phyloP scores from a whole-genome alignment of 371 early-diverging fungal species.

The Haplosporangium sp. region DNA sequence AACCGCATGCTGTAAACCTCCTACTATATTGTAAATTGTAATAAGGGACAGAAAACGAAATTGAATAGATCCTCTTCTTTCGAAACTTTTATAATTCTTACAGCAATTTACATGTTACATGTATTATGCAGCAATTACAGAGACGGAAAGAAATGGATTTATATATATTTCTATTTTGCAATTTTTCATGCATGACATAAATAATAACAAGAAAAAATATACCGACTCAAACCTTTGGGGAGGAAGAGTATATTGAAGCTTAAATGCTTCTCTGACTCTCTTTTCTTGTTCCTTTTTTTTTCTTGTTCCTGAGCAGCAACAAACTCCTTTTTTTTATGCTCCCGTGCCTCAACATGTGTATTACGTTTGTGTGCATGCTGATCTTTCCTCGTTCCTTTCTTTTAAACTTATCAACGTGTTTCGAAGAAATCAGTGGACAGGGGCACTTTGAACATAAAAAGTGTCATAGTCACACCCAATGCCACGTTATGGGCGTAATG shows the following conservation, averaged over 20 bases:
- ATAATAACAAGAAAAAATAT: no score
- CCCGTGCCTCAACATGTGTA: neutral
- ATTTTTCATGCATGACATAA: no score
- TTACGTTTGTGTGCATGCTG: neutral
- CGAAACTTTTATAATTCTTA: no score
- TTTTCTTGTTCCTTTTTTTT: neutral
- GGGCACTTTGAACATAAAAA: neutral
- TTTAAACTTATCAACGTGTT: neutral
- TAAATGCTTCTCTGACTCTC: no score
- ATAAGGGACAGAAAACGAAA: neutral
- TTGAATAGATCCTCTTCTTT: no score
- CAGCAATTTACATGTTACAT: no score
- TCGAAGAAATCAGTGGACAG: neutral
- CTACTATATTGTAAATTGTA: neutral
- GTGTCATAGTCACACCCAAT: neutral
- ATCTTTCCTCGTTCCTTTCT: neutral
- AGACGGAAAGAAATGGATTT: no score
- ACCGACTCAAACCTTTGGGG: neutral
- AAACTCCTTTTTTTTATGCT: neutral
- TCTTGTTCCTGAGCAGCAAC: constrained; percentile 1
- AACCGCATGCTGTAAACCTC: neutral
- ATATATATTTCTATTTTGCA: no score
- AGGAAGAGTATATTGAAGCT: neutral
- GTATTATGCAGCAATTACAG: no score
- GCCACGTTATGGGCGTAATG: neutral